Conservation (phyloP, 2,329 filamentous ascomycete species). For the Dactylonectria macrodidyma region DNA sequence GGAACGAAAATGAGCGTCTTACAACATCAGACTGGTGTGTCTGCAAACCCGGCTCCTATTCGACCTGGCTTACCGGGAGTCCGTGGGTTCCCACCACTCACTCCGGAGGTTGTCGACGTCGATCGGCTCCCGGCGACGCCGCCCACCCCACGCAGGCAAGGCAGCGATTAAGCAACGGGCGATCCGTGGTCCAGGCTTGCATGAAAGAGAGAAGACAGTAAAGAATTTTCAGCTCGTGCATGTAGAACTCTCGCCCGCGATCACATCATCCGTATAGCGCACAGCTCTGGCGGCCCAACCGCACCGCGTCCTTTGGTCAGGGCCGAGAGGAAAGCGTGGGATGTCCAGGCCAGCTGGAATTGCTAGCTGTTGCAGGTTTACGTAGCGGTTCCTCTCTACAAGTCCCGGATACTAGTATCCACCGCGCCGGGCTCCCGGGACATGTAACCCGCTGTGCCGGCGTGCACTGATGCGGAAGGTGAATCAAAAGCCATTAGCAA, state of each 20-base stretch:
- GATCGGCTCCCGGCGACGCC: conserved; percentile 2
- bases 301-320: neutral
- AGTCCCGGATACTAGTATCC: too few species aligned
- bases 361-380: too few species aligned
- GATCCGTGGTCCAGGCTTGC: neutral
- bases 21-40: neutral
- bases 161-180: neutral
- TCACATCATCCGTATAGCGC: neutral
- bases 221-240: neutral
- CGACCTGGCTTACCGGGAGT: neutral
- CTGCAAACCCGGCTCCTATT: neutral
- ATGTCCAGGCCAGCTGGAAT: neutral
- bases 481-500: conserved; percentile 20
- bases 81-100: neutral
- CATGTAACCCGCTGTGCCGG: neutral
- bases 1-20: neutral
- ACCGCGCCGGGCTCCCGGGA: too few species aligned
- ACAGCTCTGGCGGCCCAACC: neutral
- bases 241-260: neutral
- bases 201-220: neutral
- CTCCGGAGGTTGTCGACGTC: neutral
- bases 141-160: neutral
- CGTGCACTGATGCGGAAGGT: conserved; percentile 29
- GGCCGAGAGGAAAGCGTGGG: neutral
- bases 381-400: too few species aligned